Base-by-base conservation (phyloP, 2,329 filamentous ascomycete species). In the Lasiodiplodia hormozganensis region DNA sequence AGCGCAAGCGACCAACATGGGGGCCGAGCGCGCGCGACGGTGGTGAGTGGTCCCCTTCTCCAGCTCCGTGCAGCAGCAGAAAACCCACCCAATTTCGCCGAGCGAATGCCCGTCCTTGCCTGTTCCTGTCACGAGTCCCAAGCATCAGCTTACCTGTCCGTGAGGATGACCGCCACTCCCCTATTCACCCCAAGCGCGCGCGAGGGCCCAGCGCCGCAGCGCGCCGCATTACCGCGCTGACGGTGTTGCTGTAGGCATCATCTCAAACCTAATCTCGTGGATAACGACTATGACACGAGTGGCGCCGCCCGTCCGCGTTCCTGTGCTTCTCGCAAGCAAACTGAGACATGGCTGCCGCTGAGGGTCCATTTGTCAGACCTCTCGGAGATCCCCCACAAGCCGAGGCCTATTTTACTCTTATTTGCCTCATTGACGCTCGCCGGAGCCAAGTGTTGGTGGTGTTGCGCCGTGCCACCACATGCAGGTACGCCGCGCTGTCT, bases 311-410 rank as follows among this genome's bases (percentile, higher is more conserved):
- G 21, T 14, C 4, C 21, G 34, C 34, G 51, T 18, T 21, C 31
- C 31, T 40, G 18, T 58, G 34, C 23, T 40, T 49, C 38, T 49
- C 34, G 38, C 40, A 18, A 28, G 11, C 43, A 51, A 25, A 43
- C 31, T 64, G 60, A 64, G 60, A 64, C 60, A 64, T 64, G 60
- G 60, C 60, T 51, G 58, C 36, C 8, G 58, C 57, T 47, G 31
- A 28, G 12, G 58, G 51, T 36, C 58, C 58, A 28, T 28, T 28
- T 47, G 36, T n/a, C 16, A 38, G 28, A 28, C n/a, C 43, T 53
- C 14, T 52, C 40, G 60, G 60, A 64, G 60, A 64, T 64, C 60
- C 60, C 60, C 60, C 60, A 23, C 60, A 64, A 62, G 57, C 40
- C 38, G 56, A 36, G 40, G 4, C 56, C 40, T 23, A 34, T 49